Evolutionary conservation across 139 green algal species (phyloP).

Genomic region (Chlamydomonas sphaeroides): DNA sequence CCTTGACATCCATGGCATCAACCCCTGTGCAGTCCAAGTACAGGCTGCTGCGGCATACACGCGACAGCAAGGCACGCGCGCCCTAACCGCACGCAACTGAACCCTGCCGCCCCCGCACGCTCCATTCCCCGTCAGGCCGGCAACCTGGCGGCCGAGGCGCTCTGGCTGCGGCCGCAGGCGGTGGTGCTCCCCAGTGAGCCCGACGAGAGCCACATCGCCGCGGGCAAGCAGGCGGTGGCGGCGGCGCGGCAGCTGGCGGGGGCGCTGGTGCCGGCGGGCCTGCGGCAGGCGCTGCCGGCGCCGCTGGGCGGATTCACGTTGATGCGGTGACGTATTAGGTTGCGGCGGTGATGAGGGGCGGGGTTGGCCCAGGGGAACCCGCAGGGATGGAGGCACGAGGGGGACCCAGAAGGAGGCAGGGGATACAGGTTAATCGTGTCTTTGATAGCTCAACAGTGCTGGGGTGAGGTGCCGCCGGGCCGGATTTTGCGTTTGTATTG

Average conservation of each 20-base stretch:
- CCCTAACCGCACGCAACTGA: no score
- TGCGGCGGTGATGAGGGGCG: no score
- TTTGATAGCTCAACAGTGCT: no score
- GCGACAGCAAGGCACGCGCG: no score
- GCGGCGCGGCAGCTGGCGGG: neutral
- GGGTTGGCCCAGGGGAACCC: no score
- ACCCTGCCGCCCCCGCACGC: no score
- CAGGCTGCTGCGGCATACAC: neutral
- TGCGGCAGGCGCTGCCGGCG: neutral
- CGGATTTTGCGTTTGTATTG: no score
- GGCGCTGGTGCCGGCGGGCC: neutral
- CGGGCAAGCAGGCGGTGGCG: slow-evolving; percentile 55
- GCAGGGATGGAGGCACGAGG: no score
- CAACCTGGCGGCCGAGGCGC: slow-evolving; percentile 31
- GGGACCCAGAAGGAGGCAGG: no score
- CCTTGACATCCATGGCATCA: no score
- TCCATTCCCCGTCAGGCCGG: slow-evolving; percentile 41
- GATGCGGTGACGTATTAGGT: slow-evolving; percentile 14
- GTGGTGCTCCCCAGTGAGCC: slow-evolving; percentile 59
- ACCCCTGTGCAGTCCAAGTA: neutral
- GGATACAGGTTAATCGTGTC: no score
- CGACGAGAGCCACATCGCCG: slow-evolving; percentile 84
- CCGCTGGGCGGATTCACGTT: slow-evolving; percentile 7
- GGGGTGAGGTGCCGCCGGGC: no score
- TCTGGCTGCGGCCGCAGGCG: slow-evolving; percentile 21